Conservation (phyloP, 2,329 filamentous ascomycete genomes). For the Monosporascus sp. region DNA sequence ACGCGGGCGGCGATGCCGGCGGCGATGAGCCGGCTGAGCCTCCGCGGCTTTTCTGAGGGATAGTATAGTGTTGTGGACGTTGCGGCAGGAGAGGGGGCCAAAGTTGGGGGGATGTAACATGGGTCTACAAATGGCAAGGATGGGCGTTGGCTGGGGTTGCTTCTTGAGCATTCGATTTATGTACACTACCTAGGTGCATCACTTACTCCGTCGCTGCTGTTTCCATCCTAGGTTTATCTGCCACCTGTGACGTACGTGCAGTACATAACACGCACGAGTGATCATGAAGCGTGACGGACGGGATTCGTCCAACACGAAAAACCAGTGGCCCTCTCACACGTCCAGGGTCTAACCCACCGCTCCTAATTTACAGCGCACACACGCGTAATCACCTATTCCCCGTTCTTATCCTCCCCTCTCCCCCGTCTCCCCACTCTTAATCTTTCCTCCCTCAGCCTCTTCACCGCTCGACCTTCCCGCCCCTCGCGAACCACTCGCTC, state of each 20-base stretch:
- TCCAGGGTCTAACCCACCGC: too few species aligned
- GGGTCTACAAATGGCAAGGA: too few species aligned
- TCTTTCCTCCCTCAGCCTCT: slow-evolving; percentile 8
- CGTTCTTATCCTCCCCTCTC: not conserved
- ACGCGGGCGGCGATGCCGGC: slow-evolving; percentile 8
- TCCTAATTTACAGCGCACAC: too few species aligned
- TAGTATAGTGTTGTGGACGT: not conserved
- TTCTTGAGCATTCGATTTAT: slow-evolving; percentile 1
- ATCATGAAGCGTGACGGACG: too few species aligned
- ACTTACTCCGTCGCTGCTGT: slow-evolving; percentile 1
- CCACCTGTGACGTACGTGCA: too few species aligned
- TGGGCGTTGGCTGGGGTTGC: too few species aligned
- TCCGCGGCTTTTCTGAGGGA: slow-evolving; percentile 10
- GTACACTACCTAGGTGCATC: slow-evolving; percentile 10
- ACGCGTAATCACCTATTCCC: not conserved
- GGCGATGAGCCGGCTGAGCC: slow-evolving; percentile 7
- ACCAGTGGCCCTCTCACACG: too few species aligned
- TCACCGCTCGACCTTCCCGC: slow-evolving; percentile 56
- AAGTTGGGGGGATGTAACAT: not conserved
- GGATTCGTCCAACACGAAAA: too few species aligned
- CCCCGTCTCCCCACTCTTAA: not conserved
- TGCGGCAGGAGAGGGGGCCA: not conserved
- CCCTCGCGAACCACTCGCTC: slow-evolving; percentile 74
- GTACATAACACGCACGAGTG: too few species aligned
- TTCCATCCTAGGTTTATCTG: too few species aligned